These are phyloP conservation scores for Pseudomassariella vexata DNA, from an alignment of 2,329 filamentous ascomycete genomes.

Conservation along the genomic window DNA sequence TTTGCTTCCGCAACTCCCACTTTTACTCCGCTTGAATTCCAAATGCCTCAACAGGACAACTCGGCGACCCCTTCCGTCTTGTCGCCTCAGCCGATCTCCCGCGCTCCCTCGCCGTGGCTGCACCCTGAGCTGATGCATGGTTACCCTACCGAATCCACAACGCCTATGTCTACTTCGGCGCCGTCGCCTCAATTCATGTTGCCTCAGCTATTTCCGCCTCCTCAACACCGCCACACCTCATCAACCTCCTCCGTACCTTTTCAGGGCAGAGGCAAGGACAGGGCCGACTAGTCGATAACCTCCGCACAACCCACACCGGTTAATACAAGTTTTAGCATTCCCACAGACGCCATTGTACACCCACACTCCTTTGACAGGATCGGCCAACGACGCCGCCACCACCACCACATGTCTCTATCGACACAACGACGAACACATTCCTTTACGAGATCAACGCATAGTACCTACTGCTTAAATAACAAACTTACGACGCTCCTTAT, in stretches of 20 bases:
- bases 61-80: slow-evolving; percentile 15
- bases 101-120: slow-evolving; percentile 39
- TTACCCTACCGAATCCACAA: slow-evolving; percentile 31
- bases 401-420: slow-evolving; percentile 24
- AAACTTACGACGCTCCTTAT: slow-evolving; percentile 31
- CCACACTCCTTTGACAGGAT: slow-evolving; percentile 29
- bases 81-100: slow-evolving; percentile 29
- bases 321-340: too few relatives aligned
- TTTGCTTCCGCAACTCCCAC: slow-evolving; percentile 26
- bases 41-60: slow-evolving; percentile 27
- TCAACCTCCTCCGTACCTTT: slow-evolving; percentile 26
- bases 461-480: slow-evolving; percentile 24
- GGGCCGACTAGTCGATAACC: slow-evolving; percentile 17
- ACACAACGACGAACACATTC: slow-evolving; percentile 29
- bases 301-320: too few relatives aligned
- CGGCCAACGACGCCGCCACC: slow-evolving; percentile 20
- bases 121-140: slow-evolving; percentile 35
- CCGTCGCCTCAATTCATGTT: slow-evolving; percentile 27
- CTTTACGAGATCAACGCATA: slow-evolving; percentile 20
- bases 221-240: slow-evolving; percentile 27
- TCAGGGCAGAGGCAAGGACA: slow-evolving; percentile 29
- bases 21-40: slow-evolving; percentile 36
- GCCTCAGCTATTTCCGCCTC: slow-evolving; percentile 23
- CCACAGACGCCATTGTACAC: slow-evolving; percentile 29
- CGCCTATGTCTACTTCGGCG: slow-evolving; percentile 24